A percentile compares a stretch with the other conserved stretches of the same genome.
Conservation (phyloP, 2,329 filamentous ascomycete genomes). For the Hypoxylon sp. region DNA sequence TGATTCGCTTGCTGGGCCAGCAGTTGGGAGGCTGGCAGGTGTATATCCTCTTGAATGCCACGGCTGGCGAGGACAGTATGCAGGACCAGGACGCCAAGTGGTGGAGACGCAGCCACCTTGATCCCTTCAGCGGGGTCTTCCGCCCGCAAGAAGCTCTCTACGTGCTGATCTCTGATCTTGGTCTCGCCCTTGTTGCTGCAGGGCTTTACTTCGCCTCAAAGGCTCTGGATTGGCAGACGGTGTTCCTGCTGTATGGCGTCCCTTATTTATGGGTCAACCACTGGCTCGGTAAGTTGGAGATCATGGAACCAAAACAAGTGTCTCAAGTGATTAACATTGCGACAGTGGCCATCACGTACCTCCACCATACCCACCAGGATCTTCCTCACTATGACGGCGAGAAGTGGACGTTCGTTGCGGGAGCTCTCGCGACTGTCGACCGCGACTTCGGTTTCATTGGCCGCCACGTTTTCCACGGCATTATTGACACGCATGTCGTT, state of each 20-base stretch:
- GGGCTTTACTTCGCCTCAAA: slow-evolving; percentile 65
- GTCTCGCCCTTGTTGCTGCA: slow-evolving; percentile 64
- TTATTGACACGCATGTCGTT: slow-evolving; percentile 69
- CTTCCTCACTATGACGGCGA: slow-evolving; percentile 70
- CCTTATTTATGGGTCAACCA: slow-evolving; percentile 79
- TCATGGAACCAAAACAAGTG: neutral
- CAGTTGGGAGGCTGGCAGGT: slow-evolving; percentile 74
- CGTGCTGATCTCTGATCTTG: slow-evolving; percentile 71
- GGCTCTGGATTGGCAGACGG: slow-evolving; percentile 67
- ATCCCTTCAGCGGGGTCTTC: slow-evolving; percentile 72
- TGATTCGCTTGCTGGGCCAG: slow-evolving; percentile 68
- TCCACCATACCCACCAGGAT: slow-evolving; percentile 75
- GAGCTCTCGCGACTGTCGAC: slow-evolving; percentile 73
- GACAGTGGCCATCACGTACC: slow-evolving; percentile 78
- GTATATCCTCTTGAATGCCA: slow-evolving; percentile 72
- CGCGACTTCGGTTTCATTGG: slow-evolving; percentile 74
- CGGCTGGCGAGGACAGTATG: slow-evolving; percentile 61
- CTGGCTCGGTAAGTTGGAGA: slow-evolving; percentile 68
- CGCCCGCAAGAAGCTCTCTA: slow-evolving; percentile 67
- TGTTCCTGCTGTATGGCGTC: slow-evolving; percentile 70
- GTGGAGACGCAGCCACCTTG: slow-evolving; percentile 68
- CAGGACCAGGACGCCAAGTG: slow-evolving; percentile 58
- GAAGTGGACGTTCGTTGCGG: slow-evolving; percentile 72
- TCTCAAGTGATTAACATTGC: slow-evolving; percentile 39
- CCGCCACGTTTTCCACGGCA: slow-evolving; percentile 74